phyloP scores from a whole-genome alignment of 768 basidiomycete species.

The Mycena kentingensis region DNA sequence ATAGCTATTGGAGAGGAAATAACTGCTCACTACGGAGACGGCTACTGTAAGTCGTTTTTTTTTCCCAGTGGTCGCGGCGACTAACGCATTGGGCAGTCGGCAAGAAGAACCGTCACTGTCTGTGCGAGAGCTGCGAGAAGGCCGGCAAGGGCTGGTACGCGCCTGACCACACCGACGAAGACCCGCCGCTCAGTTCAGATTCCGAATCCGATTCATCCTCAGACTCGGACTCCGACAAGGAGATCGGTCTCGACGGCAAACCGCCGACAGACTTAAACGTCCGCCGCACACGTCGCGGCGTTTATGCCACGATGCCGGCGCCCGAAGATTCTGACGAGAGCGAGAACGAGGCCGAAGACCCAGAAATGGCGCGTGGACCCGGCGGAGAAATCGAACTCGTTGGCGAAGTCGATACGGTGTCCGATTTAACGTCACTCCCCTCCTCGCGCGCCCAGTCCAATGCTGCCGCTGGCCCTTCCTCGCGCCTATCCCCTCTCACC shows the following conservation, averaged over 20 bases:
- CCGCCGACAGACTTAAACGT: constrained; percentile 67
- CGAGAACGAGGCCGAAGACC: constrained; percentile 58
- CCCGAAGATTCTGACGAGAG: constrained; percentile 65
- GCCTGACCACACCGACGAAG: constrained; percentile 53
- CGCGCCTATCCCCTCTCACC: constrained; percentile 30
- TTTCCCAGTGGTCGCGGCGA: constrained; percentile 21
- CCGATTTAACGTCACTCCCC: constrained; percentile 46
- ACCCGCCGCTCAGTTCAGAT: constrained; percentile 44
- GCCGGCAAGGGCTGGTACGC: constrained; percentile 75
- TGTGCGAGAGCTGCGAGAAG: constrained; percentile 87
- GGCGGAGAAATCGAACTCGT: constrained; percentile 59
- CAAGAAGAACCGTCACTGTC: constrained; percentile 61
- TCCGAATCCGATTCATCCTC: constrained; percentile 51
- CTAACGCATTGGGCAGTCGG: constrained; percentile 36
- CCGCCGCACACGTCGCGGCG: constrained; percentile 77
- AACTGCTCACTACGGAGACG: constrained; percentile 88
- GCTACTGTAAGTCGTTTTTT: constrained; percentile 68
- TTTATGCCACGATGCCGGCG: constrained; percentile 69
- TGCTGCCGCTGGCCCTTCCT: constrained; percentile 23
- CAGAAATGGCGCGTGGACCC: constrained; percentile 44
- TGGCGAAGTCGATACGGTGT: constrained; percentile 49
- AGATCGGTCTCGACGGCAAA: constrained; percentile 33
- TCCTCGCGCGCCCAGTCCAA: constrained; percentile 41
- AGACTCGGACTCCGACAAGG: constrained; percentile 39
- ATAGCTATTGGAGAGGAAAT: constrained; percentile 85